Conservation (phyloP, 352 stramenopile species). For the Phytopythium boreale region DNA sequence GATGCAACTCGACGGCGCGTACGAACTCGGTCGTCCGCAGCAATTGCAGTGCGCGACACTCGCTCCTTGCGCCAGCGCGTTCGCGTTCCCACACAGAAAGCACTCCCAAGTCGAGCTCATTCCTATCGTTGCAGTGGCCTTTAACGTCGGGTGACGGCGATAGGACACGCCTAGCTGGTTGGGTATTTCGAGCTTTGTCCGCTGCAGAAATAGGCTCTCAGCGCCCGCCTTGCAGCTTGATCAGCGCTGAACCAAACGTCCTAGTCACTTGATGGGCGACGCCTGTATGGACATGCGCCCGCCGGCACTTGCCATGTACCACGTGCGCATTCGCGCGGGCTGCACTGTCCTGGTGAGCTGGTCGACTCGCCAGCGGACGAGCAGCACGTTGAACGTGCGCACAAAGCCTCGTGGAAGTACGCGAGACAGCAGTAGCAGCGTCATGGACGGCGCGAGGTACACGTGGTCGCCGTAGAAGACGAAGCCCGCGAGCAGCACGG, state of each 20-base stretch:
- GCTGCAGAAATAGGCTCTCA: too few relatives aligned
- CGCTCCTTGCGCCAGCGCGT: constrained; percentile 5
- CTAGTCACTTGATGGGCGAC: neutral
- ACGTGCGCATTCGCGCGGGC: constrained; percentile 17
- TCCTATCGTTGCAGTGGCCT: neutral
- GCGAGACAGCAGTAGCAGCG: constrained; percentile 18
- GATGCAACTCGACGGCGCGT: constrained; percentile 21
- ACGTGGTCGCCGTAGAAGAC: constrained; percentile 20
- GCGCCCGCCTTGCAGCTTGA: too few relatives aligned
- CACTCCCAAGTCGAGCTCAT: constrained; percentile 26
- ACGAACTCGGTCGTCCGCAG: constrained; percentile 29
- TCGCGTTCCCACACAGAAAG: constrained; percentile 39
- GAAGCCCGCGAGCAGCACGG: constrained; percentile 16
- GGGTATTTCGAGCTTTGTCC: too few relatives aligned
- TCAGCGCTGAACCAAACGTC: too few relatives aligned
- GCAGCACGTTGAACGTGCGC: constrained; percentile 23
- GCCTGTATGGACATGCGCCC: constrained; percentile 23
- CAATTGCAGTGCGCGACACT: constrained; percentile 12
- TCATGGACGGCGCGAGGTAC: constrained; percentile 14
- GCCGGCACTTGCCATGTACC: constrained; percentile 23
- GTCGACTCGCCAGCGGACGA: constrained; percentile 21
- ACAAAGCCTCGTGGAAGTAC: constrained; percentile 20
- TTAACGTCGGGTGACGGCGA: too few relatives aligned
- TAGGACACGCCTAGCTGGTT: too few relatives aligned
- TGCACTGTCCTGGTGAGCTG: constrained; percentile 13